Percentiles rank a stretch among this genome's conserved stretches.
phyloP scores from a whole-genome alignment of 2,329 filamentous ascomycete species.

The Lachnellula subtilissima region DNA sequence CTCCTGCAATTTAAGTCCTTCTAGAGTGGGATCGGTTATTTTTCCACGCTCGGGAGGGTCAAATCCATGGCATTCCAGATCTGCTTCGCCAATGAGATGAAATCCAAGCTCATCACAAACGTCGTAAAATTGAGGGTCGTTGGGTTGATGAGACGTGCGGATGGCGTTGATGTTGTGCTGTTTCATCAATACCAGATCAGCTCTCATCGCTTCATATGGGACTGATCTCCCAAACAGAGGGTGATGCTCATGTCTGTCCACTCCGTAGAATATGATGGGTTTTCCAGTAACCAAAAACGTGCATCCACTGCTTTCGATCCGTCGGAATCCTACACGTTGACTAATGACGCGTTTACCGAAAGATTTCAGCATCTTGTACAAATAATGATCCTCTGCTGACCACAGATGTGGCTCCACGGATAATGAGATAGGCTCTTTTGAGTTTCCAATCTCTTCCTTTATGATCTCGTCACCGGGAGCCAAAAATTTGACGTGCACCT shows the following conservation, averaged over 20 bases:
- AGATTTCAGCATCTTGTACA: conserved; percentile 51
- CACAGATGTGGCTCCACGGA: conserved; percentile 34
- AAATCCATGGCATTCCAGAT: conserved; percentile 50
- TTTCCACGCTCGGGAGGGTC: conserved; percentile 5
- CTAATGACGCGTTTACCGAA: conserved; percentile 33
- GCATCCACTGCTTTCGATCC: conserved; percentile 56
- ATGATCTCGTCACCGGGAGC: not conserved
- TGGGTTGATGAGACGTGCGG: conserved; percentile 64
- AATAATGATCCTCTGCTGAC: conserved; percentile 62
- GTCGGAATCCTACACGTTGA: conserved; percentile 59
- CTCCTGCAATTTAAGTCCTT: conserved; percentile 12
- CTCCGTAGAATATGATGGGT: conserved; percentile 56
- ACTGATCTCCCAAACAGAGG: conserved; percentile 50
- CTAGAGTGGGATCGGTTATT: too few species aligned
- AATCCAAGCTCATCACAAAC: conserved; percentile 62
- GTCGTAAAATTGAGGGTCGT: conserved; percentile 55
- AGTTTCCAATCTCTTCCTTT: not conserved
- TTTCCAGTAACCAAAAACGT: conserved; percentile 59
- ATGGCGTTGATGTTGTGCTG: conserved; percentile 63
- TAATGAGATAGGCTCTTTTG: conserved; percentile 2
- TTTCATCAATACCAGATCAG: conserved; percentile 52
- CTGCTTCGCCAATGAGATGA: conserved; percentile 53
- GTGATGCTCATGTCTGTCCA: conserved; percentile 69
- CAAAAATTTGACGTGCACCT: not conserved
- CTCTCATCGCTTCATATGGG: conserved; percentile 44